Percentiles rank a stretch among this genome's conserved stretches.
phyloP scores from a whole-genome alignment of 805 yeast genomes.

The Myxozyma neglecta region DNA sequence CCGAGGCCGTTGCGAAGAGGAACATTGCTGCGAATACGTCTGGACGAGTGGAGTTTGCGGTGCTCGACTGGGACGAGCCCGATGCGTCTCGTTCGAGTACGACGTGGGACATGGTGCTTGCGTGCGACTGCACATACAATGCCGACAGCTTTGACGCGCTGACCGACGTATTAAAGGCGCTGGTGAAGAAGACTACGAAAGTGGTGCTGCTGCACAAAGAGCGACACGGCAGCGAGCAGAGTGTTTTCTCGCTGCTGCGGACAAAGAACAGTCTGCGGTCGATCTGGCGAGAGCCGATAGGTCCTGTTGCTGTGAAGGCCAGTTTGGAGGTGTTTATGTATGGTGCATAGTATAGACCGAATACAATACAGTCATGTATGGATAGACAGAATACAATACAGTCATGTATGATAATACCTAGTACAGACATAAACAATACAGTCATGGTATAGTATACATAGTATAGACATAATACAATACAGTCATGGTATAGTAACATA shows the following conservation, averaged over 20 bases:
- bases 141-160: conserved; percentile 44
- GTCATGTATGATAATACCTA: no score
- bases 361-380: no score
- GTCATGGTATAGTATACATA: no score
- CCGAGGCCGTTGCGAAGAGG: conserved; percentile 41
- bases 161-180: conserved; percentile 37
- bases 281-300: conserved; percentile 10
- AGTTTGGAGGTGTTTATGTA: conserved; percentile 4
- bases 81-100: conserved; percentile 23
- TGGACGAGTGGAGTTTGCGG: conserved; percentile 35
- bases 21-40: conserved; percentile 39
- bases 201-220: conserved; percentile 41
- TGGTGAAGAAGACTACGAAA: conserved; percentile 19
- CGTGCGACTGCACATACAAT: conserved; percentile 49
- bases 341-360: not conserved
- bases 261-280: conserved; percentile 15
- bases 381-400: no score
- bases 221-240: conserved; percentile 31
- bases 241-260: conserved; percentile 20
- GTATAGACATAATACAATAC: no score
- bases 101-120: conserved; percentile 43
- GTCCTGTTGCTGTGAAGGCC: conserved; percentile 6
- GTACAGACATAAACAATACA: no score
- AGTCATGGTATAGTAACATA: no score
- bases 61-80: conserved; percentile 44